A percentile compares a stretch with the other conserved stretches of the same genome.
Evolutionary conservation across 169 alveolate species (phyloP).

Genomic region (Theileria equi): DNA sequence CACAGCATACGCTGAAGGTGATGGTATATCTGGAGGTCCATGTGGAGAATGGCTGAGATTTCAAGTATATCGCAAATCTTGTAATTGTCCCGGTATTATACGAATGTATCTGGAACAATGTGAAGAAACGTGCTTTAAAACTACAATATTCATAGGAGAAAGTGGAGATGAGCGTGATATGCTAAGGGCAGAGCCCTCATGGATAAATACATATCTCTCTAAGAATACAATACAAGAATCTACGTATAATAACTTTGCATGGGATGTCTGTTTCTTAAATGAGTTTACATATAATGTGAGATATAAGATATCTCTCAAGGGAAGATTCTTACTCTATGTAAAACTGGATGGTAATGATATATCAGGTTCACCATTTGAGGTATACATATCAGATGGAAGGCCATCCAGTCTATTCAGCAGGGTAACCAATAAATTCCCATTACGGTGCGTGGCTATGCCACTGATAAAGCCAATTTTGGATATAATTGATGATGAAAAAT

Average conservation of each 20-base stretch:
- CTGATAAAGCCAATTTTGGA: constrained; percentile 27
- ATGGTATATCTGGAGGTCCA: constrained; percentile 70
- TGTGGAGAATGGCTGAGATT: constrained; percentile 71
- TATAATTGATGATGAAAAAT: constrained; percentile 16
- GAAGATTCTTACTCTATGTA: constrained; percentile 44
- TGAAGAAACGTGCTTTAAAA: constrained; percentile 36
- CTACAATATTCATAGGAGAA: constrained; percentile 33
- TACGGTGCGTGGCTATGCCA: constrained; percentile 42
- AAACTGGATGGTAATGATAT: constrained; percentile 53
- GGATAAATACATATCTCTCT: constrained; percentile 19
- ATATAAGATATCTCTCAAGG: constrained; percentile 33
- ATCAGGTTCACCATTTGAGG: constrained; percentile 59
- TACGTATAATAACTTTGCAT: constrained; percentile 23
- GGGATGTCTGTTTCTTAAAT: constrained; percentile 58
- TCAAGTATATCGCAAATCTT: constrained; percentile 40
- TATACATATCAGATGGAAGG: constrained; percentile 51
- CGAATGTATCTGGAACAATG: constrained; percentile 29
- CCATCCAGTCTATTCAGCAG: constrained; percentile 22
- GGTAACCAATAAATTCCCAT: constrained; percentile 8
- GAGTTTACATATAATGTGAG: constrained; percentile 35
- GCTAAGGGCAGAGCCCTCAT: constrained; percentile 33
- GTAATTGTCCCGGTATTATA: constrained; percentile 24
- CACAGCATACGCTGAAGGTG: constrained; percentile 68
- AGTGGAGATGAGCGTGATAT: constrained; percentile 49
- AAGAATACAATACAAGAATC: constrained; percentile 46